Base-by-base conservation (phyloP, 257 asterid genomes). In the Lycium barbarum region DNA sequence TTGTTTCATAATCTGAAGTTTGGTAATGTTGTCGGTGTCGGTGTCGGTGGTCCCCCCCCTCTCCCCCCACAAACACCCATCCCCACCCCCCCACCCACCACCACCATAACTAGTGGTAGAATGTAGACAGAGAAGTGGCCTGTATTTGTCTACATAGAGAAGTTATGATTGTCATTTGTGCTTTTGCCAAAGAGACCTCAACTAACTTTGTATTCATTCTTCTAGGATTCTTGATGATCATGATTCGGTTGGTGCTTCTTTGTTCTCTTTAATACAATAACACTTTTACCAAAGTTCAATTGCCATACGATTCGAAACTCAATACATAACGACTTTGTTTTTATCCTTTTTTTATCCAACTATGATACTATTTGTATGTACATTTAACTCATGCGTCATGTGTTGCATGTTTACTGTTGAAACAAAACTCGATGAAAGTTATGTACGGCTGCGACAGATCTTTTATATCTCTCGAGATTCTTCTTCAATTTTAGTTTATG, bases 31-130 rank as follows among this genome's bases (percentile, higher is more conserved):
- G 59, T 71, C 78, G 35, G 47, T 40, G 59, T 71, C 78, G 35
- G 47, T 40, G 63, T n/a, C 47, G 83, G 58, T 49, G 83, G 87
- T 49, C 85, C 79, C 33, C 35, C 17, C 22, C 55, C 0, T 43
- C 67, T 2, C 74, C 71, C 13, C 6, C 20, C 6, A 0, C 14
- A 13, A 65, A 14, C 0, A 26, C 11, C 83, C 79, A 45, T 6
- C 4, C 45, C 45, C 45, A 38, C 1, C 6, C 51, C 1, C 35
- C 6, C 65, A 0, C 10, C 65, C 26, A 2, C 20, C 6, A 1
- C 14, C 35, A 65, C 40, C 4, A 26, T 11, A 65, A 26, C 15
- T 11, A 65, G 18, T 65, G 10, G 55, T 51, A 6, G 12, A 14
- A 33, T 57, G 73, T 66, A 35, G 72, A 65, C 26, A 33, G 45